Conservation (phyloP, 305 asterid species). For the Withania somnifera region DNA sequence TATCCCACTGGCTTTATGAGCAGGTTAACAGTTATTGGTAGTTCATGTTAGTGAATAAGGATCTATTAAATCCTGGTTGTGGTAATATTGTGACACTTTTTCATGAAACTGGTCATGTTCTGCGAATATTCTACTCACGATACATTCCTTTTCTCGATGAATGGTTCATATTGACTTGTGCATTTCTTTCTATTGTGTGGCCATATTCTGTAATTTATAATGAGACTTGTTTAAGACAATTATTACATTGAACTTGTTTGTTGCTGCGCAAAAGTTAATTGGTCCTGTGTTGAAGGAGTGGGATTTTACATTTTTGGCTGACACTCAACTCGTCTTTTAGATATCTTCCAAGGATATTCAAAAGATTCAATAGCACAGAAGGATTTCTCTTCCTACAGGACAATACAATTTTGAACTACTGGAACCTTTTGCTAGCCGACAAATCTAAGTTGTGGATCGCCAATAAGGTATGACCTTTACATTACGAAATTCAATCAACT, state of each 20-base stretch:
- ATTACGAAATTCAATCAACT: not conserved
- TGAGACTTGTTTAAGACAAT: not conserved
- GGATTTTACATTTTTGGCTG: not conserved
- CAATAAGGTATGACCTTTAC: conserved; percentile 48
- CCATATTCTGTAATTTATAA: not conserved
- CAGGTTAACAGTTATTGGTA: not conserved
- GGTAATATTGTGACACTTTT: not conserved
- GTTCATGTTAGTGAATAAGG: not conserved
- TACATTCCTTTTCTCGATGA: not conserved
- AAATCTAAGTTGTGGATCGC: conserved; percentile 84
- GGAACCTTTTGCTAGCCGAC: conserved; percentile 88
- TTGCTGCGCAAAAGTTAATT: not conserved
- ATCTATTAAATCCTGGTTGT: not conserved
- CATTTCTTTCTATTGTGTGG: not conserved
- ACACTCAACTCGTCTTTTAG: conserved; percentile 20
- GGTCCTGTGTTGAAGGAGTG: not conserved
- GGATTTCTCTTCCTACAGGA: conserved; percentile 88
- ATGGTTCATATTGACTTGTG: not conserved
- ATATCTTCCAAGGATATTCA: conserved; percentile 52
- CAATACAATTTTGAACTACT: conserved; percentile 80
- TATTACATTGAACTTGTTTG: not conserved
- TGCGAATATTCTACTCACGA: not conserved
- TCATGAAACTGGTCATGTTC: not conserved
- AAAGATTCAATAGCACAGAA: conserved; percentile 66
- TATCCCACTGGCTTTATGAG: not conserved